Base-by-base conservation (phyloP, 2,329 filamentous ascomycete genomes). In the Aureobasidium subglaciale region DNA sequence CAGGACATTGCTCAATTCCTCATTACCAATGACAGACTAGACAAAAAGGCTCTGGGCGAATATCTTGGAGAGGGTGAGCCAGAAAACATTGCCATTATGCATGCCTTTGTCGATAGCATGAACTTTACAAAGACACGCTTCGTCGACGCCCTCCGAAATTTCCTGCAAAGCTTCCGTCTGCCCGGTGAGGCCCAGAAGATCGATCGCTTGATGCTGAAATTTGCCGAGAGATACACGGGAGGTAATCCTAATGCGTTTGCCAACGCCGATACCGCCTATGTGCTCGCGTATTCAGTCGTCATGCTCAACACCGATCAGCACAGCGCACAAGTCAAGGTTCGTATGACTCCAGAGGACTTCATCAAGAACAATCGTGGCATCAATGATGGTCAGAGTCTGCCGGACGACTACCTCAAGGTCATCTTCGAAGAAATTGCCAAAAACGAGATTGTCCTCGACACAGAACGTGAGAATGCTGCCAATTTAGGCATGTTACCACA, bases 351-450 rank as follows among this genome's bases (percentile, higher is more conserved):
- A 61, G 88, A 96, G 60, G 95, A 99, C 63, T 99, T 99, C 67
- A 96, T 99, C 76, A 96, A 95, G 76, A 99, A 99, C 73, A 99
- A 99, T 70, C 80, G 93, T 25, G 93, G 93, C 57, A 99, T 99
- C 76, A 97, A 99, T 71, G 93, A 99, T 72, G 92, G 88, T 62
- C 87, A 90, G 27, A 89, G 97, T 74, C 74, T 99, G 58, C 93
- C 95, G 0, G 85, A 95, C 48, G 93, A 99, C 34, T 99, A 99
- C 66, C 82, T 99, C 2, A 78, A 83, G 25, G 82, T 80, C 5
- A 97, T 99, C 54, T 99, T 86, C 63, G 92, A 99, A 5, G 93
- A 99, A 68, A 99, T 99, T 64, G 82, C 80, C 1, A 79, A 78
- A 56, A 92, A 97, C 59, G 93, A 99, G 70, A 99, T 99, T 62